Percentiles rank a stretch among this genome's conserved stretches.
Evolutionary conservation across 1,284 basidiomycete genomes (phyloP).

Genomic region (Ceratobasidium sp.): DNA sequence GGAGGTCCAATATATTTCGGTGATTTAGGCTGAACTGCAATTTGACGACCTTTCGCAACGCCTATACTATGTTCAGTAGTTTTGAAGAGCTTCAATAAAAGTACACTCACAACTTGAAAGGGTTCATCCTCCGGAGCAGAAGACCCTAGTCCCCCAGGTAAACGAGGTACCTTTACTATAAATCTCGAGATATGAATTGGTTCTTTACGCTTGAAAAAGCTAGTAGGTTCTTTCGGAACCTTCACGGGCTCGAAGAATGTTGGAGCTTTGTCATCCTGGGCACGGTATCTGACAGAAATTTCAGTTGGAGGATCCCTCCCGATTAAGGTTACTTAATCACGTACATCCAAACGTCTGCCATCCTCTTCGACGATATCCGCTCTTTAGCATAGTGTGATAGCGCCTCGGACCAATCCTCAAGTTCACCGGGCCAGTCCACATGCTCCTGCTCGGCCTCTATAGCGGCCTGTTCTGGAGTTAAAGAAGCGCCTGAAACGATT

Average conservation of each 20-base stretch:
- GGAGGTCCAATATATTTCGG: slow-evolving; percentile 3
- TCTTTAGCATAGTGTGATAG: slow-evolving; percentile 2
- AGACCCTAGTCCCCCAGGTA: neutral
- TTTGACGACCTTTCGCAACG: neutral
- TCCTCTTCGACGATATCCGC: neutral
- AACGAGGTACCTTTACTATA: slow-evolving; percentile 11
- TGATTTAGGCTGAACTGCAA: neutral
- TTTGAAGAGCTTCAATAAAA: too few species aligned
- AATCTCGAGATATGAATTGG: neutral
- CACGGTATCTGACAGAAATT: neutral
- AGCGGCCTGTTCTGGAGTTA: neutral
- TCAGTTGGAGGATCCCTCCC: neutral
- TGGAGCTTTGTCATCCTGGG: neutral
- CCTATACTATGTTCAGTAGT: too few species aligned
- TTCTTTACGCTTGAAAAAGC: neutral
- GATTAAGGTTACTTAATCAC: neutral
- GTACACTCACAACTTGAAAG: neutral
- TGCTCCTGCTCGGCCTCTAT: neutral
- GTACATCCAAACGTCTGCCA: slow-evolving; percentile 21
- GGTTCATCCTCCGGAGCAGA: neutral
- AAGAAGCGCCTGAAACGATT: neutral
- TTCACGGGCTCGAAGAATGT: neutral
- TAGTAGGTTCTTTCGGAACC: too few species aligned
- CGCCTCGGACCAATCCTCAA: slow-evolving; percentile 2
- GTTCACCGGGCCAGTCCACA: neutral